Conservation (phyloP, 257 asterid species). For the Primulina eburnea region DNA sequence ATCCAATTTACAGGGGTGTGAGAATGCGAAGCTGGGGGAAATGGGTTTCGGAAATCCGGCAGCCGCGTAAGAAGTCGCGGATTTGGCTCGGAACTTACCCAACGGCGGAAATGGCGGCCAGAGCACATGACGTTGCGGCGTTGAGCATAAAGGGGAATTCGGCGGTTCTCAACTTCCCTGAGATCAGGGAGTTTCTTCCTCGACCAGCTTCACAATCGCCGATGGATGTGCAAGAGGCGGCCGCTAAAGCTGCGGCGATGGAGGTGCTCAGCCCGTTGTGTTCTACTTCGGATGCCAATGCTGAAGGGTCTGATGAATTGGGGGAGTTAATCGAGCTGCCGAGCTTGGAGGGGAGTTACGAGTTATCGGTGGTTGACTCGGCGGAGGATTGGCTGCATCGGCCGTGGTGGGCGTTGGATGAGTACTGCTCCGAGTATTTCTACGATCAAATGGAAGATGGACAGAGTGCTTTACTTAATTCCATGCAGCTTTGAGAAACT, state of each 20-base stretch:
- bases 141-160: conserved; percentile 49
- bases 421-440: conserved; percentile 27
- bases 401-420: conserved; percentile 55
- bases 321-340: conserved; percentile 77
- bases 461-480: too few relatives aligned
- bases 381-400: conserved; percentile 58
- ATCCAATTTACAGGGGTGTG: conserved; percentile 67
- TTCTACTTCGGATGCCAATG: conserved; percentile 8
- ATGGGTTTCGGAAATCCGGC: conserved; percentile 79
- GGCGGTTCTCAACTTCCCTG: conserved; percentile 56
- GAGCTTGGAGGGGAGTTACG: conserved; percentile 43
- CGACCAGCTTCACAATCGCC: conserved; percentile 57
- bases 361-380: conserved; percentile 53
- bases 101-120: conserved; percentile 71
- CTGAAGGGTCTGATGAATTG: conserved; percentile 39
- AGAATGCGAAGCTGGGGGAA: conserved; percentile 78
- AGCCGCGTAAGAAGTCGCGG: conserved; percentile 64
- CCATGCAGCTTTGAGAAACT: too few relatives aligned
- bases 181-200: conserved; percentile 47
- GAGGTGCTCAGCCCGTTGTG: conserved; percentile 34
- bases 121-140: conserved; percentile 80
- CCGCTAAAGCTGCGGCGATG: conserved; percentile 75
- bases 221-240: conserved; percentile 60
- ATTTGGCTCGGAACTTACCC: conserved; percentile 76
- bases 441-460: too few relatives aligned